Evolutionary conservation across 1,139 yeast genomes (phyloP), one percentile per base, ranked within the genome.

Genomic region (Taphrina wiesneri): DNA sequence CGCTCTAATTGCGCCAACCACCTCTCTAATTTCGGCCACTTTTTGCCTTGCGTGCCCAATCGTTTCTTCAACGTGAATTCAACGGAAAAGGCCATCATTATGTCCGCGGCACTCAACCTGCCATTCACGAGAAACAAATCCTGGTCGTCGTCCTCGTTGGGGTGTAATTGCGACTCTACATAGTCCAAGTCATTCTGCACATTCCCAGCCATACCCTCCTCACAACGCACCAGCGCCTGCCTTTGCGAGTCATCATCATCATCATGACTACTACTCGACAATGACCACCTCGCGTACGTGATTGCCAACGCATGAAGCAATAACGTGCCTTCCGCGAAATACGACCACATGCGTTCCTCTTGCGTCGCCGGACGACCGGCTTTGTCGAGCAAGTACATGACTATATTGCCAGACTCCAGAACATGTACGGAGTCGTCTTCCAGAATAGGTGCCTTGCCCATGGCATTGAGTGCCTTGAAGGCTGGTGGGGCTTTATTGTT

Each of bases 241-340:
- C 19, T 21, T 11, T 51, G 56, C 45, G 13, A 9, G 2, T 13
- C 30, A n/a, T 46, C 36, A 6, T 30, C 11, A 15, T 32, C 36
- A 11, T 15, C 36, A 15, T 4, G 15, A 11, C 11, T 30, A 6
- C 34, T 11, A 30, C n/a, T n/a, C n/a, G 52, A 21, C 51, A 60
- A 21, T 4, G 64, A 34, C 64, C 64, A 60, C 13, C 64, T 57
- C 30, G 64, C 52, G 39, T 60, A 60, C 51, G 56, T 39, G 41
- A 60, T 53, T 26, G 64, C 56, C 2, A 60, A 34, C 2, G 64
- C 64, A 26, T 60, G 64, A 23, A 83, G 83, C 72, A 82, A 84
- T 57, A 86, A 74, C 39, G 86, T 79, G 0, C 86, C 87, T 72
- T 86, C 90, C 6, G 83, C 72, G 70, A 80, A 83, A 70, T 84